These are phyloP conservation scores for Peniophora sp. DNA, from an alignment of 1,284 basidiomycete species.

Conservation along the genomic window DNA sequence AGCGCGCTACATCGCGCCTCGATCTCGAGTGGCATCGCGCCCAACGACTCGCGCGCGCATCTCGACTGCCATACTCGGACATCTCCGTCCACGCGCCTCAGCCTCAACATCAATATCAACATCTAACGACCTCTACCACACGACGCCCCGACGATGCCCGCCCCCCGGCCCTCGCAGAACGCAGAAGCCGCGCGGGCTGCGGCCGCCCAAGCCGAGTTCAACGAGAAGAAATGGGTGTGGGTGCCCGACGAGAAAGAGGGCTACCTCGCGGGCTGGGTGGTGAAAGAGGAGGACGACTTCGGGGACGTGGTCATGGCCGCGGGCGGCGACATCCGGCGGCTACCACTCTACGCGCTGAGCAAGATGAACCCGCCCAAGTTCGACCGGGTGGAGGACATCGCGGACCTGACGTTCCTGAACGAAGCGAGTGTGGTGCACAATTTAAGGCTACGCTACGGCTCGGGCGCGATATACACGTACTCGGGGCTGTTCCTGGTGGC, in stretches of 20 bases:
- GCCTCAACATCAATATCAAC: too few relatives aligned
- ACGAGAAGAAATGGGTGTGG: constrained; percentile 98
- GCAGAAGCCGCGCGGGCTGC: constrained; percentile 71
- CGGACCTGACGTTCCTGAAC: constrained; percentile 95
- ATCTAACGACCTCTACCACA: too few relatives aligned
- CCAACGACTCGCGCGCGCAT: too few relatives aligned
- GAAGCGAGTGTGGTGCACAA: constrained; percentile 99
- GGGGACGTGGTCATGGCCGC: constrained; percentile 76
- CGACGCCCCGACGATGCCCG: constrained; percentile 38
- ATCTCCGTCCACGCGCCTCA: too few relatives aligned
- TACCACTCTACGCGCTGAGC: constrained; percentile 73
- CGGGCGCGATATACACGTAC: constrained; percentile 94
- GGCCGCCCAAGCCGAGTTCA: constrained; percentile 90
- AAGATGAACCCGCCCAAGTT: constrained; percentile 99
- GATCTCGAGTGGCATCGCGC: too few relatives aligned
- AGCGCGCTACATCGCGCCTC: too few relatives aligned
- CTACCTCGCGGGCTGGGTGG: constrained; percentile 86
- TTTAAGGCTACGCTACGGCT: constrained; percentile 84
- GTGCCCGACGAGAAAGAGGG: constrained; percentile 86
- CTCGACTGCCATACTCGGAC: too few relatives aligned
- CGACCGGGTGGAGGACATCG: constrained; percentile 96
- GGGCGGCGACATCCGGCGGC: constrained; percentile 69
- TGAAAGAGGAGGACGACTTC: constrained; percentile 73
- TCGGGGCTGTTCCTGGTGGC: constrained; percentile 97
- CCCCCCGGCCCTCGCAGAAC: constrained; percentile 48